Evolutionary conservation across 768 basidiomycete species (phyloP).

Genomic region (Suillus subalutaceus): DNA sequence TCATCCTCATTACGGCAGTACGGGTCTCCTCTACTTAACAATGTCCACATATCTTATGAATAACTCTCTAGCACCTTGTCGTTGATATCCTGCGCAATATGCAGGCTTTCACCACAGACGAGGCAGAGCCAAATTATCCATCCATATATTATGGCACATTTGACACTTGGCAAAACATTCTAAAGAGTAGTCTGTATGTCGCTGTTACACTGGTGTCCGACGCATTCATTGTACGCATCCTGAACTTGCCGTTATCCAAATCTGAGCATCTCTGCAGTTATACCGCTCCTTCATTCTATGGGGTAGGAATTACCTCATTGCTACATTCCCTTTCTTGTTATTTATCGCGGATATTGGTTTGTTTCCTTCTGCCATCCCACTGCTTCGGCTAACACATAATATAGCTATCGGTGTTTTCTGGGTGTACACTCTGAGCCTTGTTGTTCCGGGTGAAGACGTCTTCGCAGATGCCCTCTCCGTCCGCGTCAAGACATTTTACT

Average conservation of each 20-base stretch:
- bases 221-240: slow-evolving; percentile 28
- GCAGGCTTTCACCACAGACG: slow-evolving; percentile 25
- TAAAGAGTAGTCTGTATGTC: slow-evolving; percentile 28
- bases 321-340: slow-evolving; percentile 23
- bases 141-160: slow-evolving; percentile 23
- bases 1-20: slow-evolving; percentile 17
- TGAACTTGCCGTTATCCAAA: not conserved
- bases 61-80: slow-evolving; percentile 23
- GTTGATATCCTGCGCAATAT: slow-evolving; percentile 28
- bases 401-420: slow-evolving; percentile 24
- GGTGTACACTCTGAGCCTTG: slow-evolving; percentile 20
- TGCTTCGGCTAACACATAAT: not conserved
- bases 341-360: slow-evolving; percentile 32
- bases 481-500: slow-evolving; percentile 28
- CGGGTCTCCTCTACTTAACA: not conserved
- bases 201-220: slow-evolving; percentile 29
- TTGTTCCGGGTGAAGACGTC: slow-evolving; percentile 23
- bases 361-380: not conserved
- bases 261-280: slow-evolving; percentile 17
- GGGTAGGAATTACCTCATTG: slow-evolving; percentile 22
- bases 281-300: slow-evolving; percentile 29
- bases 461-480: slow-evolving; percentile 22
- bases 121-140: slow-evolving; percentile 18
- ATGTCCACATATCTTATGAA: not conserved
- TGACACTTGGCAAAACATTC: slow-evolving; percentile 22